Percentiles rank a stretch among this genome's conserved stretches.
Conservation (phyloP, 31 red algal genomes). For the Porphyra umbilicalis region DNA sequence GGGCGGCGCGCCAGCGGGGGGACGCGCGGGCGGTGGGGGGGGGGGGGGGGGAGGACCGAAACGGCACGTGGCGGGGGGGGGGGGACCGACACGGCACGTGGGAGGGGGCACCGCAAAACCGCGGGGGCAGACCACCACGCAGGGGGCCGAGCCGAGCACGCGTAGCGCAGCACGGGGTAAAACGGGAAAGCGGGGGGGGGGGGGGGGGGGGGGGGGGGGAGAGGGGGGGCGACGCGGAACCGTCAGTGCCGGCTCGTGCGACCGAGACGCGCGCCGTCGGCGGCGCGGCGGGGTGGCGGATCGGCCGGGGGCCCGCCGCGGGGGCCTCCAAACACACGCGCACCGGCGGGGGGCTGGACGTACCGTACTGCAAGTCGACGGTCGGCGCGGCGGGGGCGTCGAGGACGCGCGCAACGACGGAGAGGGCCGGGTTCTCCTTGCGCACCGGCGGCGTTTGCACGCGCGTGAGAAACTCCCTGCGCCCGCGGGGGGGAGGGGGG, state of each 20-base stretch:
- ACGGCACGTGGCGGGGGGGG: neutral
- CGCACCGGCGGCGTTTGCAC: conserved; percentile 42
- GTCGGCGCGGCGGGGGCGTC: conserved; percentile 22
- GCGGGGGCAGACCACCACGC: neutral
- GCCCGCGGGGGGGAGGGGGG: neutral
- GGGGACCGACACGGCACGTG: too few species aligned
- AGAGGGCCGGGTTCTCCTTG: conserved; percentile 21
- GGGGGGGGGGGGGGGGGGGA: too few species aligned
- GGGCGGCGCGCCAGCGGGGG: neutral
- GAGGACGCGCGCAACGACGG: conserved; percentile 9
- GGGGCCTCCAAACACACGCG: too few species aligned
- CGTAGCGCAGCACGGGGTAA: too few species aligned
- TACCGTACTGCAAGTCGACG: conserved; percentile 32
- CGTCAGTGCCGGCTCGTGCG: too few species aligned
- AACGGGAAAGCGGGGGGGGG: too few species aligned
- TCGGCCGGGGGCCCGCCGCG: too few species aligned
- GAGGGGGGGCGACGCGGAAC: too few species aligned
- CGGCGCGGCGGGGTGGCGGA: too few species aligned
- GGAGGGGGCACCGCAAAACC: neutral
- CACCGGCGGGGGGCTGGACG: neutral
- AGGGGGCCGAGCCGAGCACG: too few species aligned
- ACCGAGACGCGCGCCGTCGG: too few species aligned
- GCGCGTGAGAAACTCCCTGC: conserved; percentile 35
- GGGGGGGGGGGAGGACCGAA: neutral
- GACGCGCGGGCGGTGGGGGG: neutral